Base-by-base conservation (phyloP, 1,284 basidiomycete species). In the Rhodotorula sp. region DNA sequence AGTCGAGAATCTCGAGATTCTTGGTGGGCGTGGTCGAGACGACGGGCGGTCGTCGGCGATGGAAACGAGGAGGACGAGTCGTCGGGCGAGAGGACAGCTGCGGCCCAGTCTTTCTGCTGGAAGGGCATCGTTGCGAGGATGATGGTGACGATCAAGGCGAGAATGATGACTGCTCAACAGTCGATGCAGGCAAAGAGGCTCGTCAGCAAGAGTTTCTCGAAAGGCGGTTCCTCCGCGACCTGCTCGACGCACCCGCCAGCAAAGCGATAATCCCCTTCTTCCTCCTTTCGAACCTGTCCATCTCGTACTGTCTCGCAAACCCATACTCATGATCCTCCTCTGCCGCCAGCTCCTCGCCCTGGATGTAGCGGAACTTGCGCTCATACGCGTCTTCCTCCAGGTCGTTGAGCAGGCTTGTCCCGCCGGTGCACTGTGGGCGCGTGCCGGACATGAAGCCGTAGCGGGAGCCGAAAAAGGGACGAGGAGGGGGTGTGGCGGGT, bases 271-370 rank as follows among this genome's bases (percentile, higher is more conserved):
- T 20, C 10, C 66, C 40, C 55, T 70, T 70, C 51, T 73, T 73
- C 28, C 71, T 50, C 40, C 60, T 46, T 7, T 58, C 18, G 31
- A 65, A 9, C 8, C 52, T 11, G 6, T 51, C 52, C 28, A 65
- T 34, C 26, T 59, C 65, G 28, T 37, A 24, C 50, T 67, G 59
- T 7, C 64, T 5, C 24, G 71, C 71, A 44, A 67, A 72, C 2
- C 67, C 67, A 9, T 67, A 72, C 55, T 69, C 67, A 52, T 69
- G 55, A 30, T 72, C 71, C 62, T 68, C 68, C 63, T 65, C 69
- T 1, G 69, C 31, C 0, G 61, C 64, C 9, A 53, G 57, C 37
- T 63, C 47, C 40, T 67, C 46, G 3, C 53, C 48, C 50, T 64
- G 53, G n/a, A 66, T 58, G 53, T 60, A 53, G 8, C 61, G 28